A percentile compares a stretch with the other conserved stretches of the same genome.
Evolutionary conservation across 768 basidiomycete genomes (phyloP).

Genomic region (Stropharia rugosoannulata): DNA sequence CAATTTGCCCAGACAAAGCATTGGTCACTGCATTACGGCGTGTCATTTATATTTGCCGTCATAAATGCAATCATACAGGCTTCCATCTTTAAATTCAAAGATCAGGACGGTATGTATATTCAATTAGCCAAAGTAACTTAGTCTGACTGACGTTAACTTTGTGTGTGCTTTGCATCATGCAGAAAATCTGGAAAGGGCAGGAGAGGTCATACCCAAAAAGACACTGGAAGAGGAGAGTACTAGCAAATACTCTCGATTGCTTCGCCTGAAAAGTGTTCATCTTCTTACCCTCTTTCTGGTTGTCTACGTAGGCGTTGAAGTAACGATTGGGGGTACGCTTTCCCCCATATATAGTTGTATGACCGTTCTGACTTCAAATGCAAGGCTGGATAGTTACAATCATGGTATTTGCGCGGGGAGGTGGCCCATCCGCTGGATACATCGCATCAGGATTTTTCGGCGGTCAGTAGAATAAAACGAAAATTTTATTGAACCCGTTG

Average conservation of each 20-base stretch:
- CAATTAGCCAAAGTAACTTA: neutral
- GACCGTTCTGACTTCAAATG: conserved; percentile 10
- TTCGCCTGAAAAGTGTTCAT: conserved; percentile 51
- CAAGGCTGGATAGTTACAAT: conserved; percentile 72
- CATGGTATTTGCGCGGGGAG: conserved; percentile 32
- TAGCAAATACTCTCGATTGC: conserved; percentile 42
- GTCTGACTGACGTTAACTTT: too few species aligned
- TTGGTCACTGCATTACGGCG: conserved; percentile 81
- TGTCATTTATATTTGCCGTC: conserved; percentile 63
- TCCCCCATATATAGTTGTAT: neutral
- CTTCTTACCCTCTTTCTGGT: conserved; percentile 59
- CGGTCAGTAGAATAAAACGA: conserved; percentile 28
- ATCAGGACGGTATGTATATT: conserved; percentile 57
- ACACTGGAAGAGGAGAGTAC: conserved; percentile 28
- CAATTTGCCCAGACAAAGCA: conserved; percentile 63
- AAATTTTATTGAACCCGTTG: neutral
- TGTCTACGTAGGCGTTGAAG: conserved; percentile 67
- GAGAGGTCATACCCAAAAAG: conserved; percentile 40
- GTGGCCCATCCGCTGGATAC: conserved; percentile 42
- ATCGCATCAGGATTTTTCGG: conserved; percentile 51
- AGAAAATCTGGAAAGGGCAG: conserved; percentile 56
- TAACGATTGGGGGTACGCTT: conserved; percentile 45
- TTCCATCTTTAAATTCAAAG: conserved; percentile 61
- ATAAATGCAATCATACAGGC: conserved; percentile 52
- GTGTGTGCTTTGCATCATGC: neutral